Percentiles rank a stretch among this genome's conserved stretches.
These are phyloP conservation scores for Suillus hirtellus DNA, from an alignment of 768 basidiomycete genomes.

Conservation along the genomic window DNA sequence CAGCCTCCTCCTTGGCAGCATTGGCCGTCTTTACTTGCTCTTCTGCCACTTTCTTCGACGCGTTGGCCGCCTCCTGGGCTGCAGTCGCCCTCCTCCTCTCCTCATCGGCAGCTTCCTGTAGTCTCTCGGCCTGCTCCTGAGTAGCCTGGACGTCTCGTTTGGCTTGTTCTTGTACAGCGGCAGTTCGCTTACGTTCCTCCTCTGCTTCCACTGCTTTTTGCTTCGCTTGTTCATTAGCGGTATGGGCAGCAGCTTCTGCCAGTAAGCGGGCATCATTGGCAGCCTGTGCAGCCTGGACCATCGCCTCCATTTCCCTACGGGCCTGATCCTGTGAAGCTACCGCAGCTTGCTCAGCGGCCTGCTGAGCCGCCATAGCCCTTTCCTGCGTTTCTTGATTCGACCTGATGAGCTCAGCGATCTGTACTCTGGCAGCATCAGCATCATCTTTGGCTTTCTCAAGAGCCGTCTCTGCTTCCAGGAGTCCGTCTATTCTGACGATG, in stretches of 20 bases:
- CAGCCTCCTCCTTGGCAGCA: not conserved
- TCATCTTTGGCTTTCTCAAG: too few relatives aligned
- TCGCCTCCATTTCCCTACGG: not conserved
- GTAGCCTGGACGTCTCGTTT: slow-evolving; percentile 11
- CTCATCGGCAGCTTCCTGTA: slow-evolving; percentile 19
- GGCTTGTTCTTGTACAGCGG: slow-evolving; percentile 13
- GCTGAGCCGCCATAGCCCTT: too few relatives aligned
- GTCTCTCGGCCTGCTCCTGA: slow-evolving; percentile 6
- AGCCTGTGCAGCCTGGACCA: not conserved
- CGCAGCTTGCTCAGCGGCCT: not conserved
- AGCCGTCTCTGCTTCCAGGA: too few relatives aligned
- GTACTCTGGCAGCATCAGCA: too few relatives aligned
- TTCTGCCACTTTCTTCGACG: slow-evolving; percentile 12
- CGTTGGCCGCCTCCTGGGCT: slow-evolving; percentile 16
- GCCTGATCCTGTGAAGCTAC: not conserved
- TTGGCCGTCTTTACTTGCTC: slow-evolving; percentile 15
- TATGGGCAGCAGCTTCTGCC: slow-evolving; percentile 5
- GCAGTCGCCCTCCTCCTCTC: slow-evolving; percentile 20
- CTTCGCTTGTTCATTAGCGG: slow-evolving; percentile 1
- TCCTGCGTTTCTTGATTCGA: too few relatives aligned
- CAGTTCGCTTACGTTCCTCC: slow-evolving; percentile 15
- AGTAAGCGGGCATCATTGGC: slow-evolving; percentile 4
- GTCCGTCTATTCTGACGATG: too few relatives aligned
- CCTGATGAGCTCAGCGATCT: too few relatives aligned
- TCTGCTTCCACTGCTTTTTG: slow-evolving; percentile 8